Percentiles rank a stretch among this genome's conserved stretches.
Conservation (phyloP, 768 basidiomycete genomes). For the Leccinum arenicola region DNA sequence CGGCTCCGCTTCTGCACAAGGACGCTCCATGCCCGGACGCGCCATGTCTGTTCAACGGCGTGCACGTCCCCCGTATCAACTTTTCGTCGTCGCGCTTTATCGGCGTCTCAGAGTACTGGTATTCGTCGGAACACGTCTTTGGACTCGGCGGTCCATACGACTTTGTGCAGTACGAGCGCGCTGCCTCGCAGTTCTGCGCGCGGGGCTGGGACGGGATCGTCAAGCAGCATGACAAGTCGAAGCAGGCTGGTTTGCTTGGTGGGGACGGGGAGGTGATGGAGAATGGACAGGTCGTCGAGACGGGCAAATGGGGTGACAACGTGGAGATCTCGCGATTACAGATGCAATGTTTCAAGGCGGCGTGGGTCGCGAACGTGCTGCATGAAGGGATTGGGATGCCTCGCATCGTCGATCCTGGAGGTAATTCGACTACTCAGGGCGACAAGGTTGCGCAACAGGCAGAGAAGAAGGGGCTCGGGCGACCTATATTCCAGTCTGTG, state of each 20-base stretch:
- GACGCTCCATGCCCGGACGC: constrained; percentile 74
- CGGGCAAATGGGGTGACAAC: constrained; percentile 65
- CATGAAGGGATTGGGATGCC: constrained; percentile 97
- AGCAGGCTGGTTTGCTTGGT: constrained; percentile 46
- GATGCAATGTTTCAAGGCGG: constrained; percentile 99
- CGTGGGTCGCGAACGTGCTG: constrained; percentile 94
- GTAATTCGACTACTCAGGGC: constrained; percentile 67
- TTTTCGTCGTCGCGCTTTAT: constrained; percentile 93
- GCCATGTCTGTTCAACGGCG: constrained; percentile 92
- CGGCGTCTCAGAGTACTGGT: constrained; percentile 99
- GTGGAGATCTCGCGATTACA: constrained; percentile 84
- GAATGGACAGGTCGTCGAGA: constrained; percentile 57
- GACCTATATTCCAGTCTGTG: constrained; percentile 87
- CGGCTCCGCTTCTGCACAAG: constrained; percentile 81
- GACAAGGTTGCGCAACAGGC: constrained; percentile 76
- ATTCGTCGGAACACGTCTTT: constrained; percentile 96
- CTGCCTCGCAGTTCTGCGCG: constrained; percentile 82
- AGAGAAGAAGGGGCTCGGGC: constrained; percentile 74
- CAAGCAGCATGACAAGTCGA: constrained; percentile 54
- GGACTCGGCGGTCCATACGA: constrained; percentile 94
- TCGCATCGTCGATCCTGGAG: constrained; percentile 81
- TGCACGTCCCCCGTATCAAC: constrained; percentile 91
- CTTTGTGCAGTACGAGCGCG: constrained; percentile 93
- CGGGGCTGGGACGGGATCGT: constrained; percentile 78
- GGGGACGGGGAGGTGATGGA: constrained; percentile 66